These are phyloP conservation scores for Hibiscus syriacus DNA, from an alignment of 345 rosid species.

Conservation along the genomic window DNA sequence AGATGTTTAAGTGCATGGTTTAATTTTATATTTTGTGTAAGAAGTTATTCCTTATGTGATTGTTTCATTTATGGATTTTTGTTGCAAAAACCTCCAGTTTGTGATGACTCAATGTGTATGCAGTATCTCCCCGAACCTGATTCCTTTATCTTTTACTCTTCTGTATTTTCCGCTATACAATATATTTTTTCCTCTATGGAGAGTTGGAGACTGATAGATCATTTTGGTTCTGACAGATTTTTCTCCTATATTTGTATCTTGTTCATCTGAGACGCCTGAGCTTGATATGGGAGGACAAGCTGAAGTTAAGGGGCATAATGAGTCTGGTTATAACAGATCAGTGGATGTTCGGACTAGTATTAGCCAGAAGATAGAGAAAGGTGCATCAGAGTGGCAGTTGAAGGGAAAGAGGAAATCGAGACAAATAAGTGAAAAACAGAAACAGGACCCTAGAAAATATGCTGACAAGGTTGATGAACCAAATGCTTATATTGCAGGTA, in stretches of 20 bases:
- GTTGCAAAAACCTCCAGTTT: not conserved
- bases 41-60: not conserved
- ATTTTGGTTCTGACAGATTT: conserved; percentile 31
- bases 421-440: conserved; percentile 56
- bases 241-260: conserved; percentile 26
- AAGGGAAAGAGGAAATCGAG: conserved; percentile 96
- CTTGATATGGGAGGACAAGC: conserved; percentile 33
- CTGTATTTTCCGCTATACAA: not conserved
- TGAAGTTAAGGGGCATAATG: conserved; percentile 44
- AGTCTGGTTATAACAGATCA: conserved; percentile 30
- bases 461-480: conserved; percentile 38
- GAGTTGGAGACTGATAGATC: conserved; percentile 8
- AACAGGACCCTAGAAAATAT: conserved; percentile 44
- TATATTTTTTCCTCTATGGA: not conserved
- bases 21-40: not conserved
- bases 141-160: not conserved
- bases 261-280: conserved; percentile 31
- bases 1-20: not conserved
- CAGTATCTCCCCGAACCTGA: not conserved
- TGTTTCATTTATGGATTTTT: not conserved
- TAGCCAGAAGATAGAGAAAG: conserved; percentile 54
- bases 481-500: conserved; percentile 23
- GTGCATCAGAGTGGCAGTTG: conserved; percentile 76
- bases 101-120: not conserved
- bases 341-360: conserved; percentile 25